Conservation (phyloP, 2,329 filamentous ascomycete genomes). For the Hymenoscyphus scutula region DNA sequence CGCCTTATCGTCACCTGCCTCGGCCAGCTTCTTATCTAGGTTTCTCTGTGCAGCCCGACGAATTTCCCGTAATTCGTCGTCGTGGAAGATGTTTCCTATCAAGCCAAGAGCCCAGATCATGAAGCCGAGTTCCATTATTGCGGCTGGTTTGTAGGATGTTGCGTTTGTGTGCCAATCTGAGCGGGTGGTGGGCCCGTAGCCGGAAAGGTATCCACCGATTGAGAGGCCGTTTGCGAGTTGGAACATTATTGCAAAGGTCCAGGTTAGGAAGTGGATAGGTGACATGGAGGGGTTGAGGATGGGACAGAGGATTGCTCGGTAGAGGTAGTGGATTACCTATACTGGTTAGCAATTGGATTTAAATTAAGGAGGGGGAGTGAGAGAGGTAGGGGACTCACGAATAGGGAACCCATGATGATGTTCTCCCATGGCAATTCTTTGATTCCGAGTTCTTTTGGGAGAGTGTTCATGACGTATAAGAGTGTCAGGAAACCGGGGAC, state of each 20-base stretch:
- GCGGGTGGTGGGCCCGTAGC: conserved; percentile 68
- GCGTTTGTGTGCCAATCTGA: conserved; percentile 47
- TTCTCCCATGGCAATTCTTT: conserved; percentile 71
- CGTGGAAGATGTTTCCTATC: conserved; percentile 79
- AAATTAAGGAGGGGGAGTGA: too few species aligned
- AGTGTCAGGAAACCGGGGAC: conserved; percentile 72
- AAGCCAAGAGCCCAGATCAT: conserved; percentile 75
- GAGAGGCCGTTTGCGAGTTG: conserved; percentile 78
- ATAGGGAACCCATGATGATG: conserved; percentile 70
- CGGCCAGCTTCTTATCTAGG: conserved; percentile 45
- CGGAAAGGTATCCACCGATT: conserved; percentile 77
- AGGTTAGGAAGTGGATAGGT: conserved; percentile 73
- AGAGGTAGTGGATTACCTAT: conserved; percentile 79
- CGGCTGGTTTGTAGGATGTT: conserved; percentile 33
- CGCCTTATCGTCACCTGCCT: conserved; percentile 41
- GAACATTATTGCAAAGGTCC: conserved; percentile 63
- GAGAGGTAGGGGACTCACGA: conserved; percentile 42
- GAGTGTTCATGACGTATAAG: conserved; percentile 72
- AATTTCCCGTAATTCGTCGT: conserved; percentile 86
- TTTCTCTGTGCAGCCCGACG: conserved; percentile 64
- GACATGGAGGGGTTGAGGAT: conserved; percentile 89
- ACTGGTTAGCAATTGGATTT: not conserved
- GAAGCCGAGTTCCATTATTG: conserved; percentile 59
- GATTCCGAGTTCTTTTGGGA: conserved; percentile 59
- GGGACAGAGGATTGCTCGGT: conserved; percentile 82